Conservation (phyloP, 768 basidiomycete genomes). For the Suillus paluster region DNA sequence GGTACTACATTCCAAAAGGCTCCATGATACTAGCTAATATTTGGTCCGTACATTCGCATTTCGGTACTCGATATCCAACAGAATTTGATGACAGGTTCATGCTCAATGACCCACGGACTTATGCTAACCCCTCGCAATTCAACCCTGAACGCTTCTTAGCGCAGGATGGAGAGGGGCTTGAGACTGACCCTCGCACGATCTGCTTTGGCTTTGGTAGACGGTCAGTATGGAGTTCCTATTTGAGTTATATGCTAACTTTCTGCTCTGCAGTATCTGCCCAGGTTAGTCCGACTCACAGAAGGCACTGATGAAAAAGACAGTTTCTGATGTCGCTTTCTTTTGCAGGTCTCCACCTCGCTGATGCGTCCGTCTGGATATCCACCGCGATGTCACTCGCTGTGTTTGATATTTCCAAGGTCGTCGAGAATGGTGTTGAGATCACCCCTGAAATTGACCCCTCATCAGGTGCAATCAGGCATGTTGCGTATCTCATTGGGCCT, state of each 20-base stretch:
- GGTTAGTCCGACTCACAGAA: conserved; percentile 18
- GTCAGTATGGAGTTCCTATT: conserved; percentile 27
- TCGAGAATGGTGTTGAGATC: conserved; percentile 50
- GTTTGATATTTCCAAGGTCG: conserved; percentile 50
- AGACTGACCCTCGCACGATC: conserved; percentile 60
- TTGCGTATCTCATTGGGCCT: conserved; percentile 2
- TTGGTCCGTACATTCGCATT: conserved; percentile 22
- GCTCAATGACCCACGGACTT: conserved; percentile 41
- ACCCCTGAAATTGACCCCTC: conserved; percentile 61
- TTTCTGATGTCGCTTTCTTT: conserved; percentile 11
- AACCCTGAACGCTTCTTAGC: conserved; percentile 64
- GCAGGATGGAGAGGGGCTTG: conserved; percentile 37
- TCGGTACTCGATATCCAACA: conserved; percentile 3
- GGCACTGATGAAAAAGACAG: conserved; percentile 15
- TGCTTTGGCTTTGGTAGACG: conserved; percentile 78
- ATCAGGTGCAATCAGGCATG: conserved; percentile 66
- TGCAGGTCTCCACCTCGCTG: conserved; percentile 55
- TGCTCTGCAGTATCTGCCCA: conserved; percentile 29
- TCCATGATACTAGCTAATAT: conserved; percentile 29
- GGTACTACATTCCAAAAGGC: conserved; percentile 62
- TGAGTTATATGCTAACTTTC: conserved; percentile 12
- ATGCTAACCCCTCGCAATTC: conserved; percentile 58
- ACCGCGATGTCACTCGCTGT: conserved; percentile 49
- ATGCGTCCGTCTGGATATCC: conserved; percentile 51
- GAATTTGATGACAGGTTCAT: conserved; percentile 27